phyloP scores from a whole-genome alignment of 257 asterid genomes.

The Linaria vulgaris region DNA sequence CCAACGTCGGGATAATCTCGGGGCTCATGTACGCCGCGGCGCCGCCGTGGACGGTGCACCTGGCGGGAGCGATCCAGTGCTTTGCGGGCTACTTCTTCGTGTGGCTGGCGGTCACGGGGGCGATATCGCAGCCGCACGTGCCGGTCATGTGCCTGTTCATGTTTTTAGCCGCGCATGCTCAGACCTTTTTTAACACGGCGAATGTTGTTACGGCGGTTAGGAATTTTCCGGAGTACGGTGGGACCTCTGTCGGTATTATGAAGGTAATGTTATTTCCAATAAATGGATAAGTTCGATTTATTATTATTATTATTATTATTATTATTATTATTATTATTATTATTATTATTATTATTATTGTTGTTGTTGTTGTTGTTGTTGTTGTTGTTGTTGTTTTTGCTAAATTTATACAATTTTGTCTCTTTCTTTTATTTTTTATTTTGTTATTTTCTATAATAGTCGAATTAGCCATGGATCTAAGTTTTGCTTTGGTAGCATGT shows the following conservation, averaged over 20 bases:
- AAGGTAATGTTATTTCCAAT: slow-evolving; percentile 44
- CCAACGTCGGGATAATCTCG: slow-evolving; percentile 91
- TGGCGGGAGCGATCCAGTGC: slow-evolving; percentile 76
- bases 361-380: too few species aligned
- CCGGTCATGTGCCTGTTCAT: slow-evolving; percentile 62
- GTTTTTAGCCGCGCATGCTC: slow-evolving; percentile 91
- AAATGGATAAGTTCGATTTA: not conserved
- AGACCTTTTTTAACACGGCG: slow-evolving; percentile 85
- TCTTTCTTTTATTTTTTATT: too few species aligned
- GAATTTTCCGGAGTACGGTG: slow-evolving; percentile 70
- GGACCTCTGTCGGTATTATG: slow-evolving; percentile 94
- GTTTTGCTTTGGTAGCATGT: too few species aligned
- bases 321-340: too few species aligned
- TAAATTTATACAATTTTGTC: too few species aligned
- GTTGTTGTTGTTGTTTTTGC: too few species aligned
- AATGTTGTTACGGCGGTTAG: slow-evolving; percentile 85
- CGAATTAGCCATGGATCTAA: too few species aligned
- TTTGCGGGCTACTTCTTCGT: slow-evolving; percentile 74
- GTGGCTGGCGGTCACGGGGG: slow-evolving; percentile 85
- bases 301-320: too few species aligned
- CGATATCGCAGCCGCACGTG: slow-evolving; percentile 53
- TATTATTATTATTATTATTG: too few species aligned
- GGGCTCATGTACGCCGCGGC: slow-evolving; percentile 73
- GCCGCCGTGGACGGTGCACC: slow-evolving; percentile 72
- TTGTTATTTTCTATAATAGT: too few species aligned